A percentile compares a stretch with the other conserved stretches of the same genome.
phyloP scores from a whole-genome alignment of 352 stramenopile genomes.

The Phytopythium sindhum region DNA sequence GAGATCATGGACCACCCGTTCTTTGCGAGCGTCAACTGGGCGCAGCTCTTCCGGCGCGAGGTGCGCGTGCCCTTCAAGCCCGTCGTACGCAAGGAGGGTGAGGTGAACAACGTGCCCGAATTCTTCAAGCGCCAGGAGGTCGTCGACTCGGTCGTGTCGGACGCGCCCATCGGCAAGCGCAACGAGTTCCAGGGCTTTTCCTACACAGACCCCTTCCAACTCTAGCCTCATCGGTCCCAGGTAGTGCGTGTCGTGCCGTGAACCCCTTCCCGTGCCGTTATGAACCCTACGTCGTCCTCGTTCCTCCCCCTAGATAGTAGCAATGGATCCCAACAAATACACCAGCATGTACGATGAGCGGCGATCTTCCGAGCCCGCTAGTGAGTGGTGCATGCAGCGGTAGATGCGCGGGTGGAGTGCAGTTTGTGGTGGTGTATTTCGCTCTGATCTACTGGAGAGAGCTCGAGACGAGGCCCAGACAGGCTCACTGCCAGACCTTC shows the following conservation, averaged over 20 bases:
- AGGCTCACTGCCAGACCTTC: constrained; percentile 79
- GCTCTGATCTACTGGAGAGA: neutral
- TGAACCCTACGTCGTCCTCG: neutral
- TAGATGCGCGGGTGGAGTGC: no score
- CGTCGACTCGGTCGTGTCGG: constrained; percentile 57
- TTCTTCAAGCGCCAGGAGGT: constrained; percentile 83
- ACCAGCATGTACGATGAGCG: neutral
- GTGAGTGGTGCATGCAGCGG: no score
- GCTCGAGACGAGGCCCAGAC: no score
- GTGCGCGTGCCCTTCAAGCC: constrained; percentile 62
- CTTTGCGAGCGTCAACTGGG: constrained; percentile 74
- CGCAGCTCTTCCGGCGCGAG: constrained; percentile 75
- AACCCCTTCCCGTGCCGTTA: neutral
- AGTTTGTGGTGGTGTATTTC: neutral
- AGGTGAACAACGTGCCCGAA: constrained; percentile 74
- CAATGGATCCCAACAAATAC: neutral
- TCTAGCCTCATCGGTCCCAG: constrained; percentile 17
- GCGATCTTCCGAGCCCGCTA: neutral
- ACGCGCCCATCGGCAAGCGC: constrained; percentile 56
- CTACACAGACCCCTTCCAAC: constrained; percentile 69
- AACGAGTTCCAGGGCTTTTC: constrained; percentile 79
- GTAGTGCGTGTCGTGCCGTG: neutral
- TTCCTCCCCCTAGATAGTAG: neutral
- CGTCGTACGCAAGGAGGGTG: constrained; percentile 62
- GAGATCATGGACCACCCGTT: constrained; percentile 88